Conservation (phyloP, 2,329 filamentous ascomycete genomes). For the Ophiostoma tasmaniense region DNA sequence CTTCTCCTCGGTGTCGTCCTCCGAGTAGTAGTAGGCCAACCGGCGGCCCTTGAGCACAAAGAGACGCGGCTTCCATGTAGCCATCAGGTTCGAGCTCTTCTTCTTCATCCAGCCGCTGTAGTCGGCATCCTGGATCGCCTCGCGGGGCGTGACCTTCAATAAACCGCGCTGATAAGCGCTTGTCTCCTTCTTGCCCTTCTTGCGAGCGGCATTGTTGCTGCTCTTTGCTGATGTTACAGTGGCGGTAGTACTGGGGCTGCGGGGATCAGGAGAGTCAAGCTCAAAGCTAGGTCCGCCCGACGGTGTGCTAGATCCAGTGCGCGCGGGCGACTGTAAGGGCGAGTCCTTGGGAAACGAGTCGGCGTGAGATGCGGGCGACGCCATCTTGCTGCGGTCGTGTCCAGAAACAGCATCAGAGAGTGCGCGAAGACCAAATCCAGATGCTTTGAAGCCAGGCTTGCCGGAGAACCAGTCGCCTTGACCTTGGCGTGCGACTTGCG, state of each 20-base stretch:
- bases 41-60: slow-evolving; percentile 89
- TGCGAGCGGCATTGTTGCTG: slow-evolving; percentile 33
- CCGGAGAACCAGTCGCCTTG: slow-evolving; percentile 48
- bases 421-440: slow-evolving; percentile 64
- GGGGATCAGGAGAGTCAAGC: slow-evolving; percentile 63
- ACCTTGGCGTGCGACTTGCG: slow-evolving; percentile 32
- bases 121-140: slow-evolving; percentile 79
- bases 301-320: slow-evolving; percentile 67
- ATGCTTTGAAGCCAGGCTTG: slow-evolving; percentile 42
- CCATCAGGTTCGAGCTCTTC: slow-evolving; percentile 91
- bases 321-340: slow-evolving; percentile 54
- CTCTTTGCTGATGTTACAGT: slow-evolving; percentile 42
- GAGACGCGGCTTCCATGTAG: slow-evolving; percentile 93
- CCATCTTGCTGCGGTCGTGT: slow-evolving; percentile 43
- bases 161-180: slow-evolving; percentile 87
- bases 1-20: slow-evolving; percentile 85
- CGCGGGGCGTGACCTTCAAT: slow-evolving; percentile 68
- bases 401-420: slow-evolving; percentile 68
- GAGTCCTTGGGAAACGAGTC: slow-evolving; percentile 46
- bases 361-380: slow-evolving; percentile 40
- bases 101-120: slow-evolving; percentile 99
- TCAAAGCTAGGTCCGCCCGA: slow-evolving; percentile 64
- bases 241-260: slow-evolving; percentile 42
- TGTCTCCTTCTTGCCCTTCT: slow-evolving; percentile 87
- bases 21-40: slow-evolving; percentile 91